A percentile compares a stretch with the other conserved stretches of the same genome.
These are phyloP conservation scores for Rhizopogon vesiculosus DNA, from an alignment of 768 basidiomycete genomes.

Conservation along the genomic window DNA sequence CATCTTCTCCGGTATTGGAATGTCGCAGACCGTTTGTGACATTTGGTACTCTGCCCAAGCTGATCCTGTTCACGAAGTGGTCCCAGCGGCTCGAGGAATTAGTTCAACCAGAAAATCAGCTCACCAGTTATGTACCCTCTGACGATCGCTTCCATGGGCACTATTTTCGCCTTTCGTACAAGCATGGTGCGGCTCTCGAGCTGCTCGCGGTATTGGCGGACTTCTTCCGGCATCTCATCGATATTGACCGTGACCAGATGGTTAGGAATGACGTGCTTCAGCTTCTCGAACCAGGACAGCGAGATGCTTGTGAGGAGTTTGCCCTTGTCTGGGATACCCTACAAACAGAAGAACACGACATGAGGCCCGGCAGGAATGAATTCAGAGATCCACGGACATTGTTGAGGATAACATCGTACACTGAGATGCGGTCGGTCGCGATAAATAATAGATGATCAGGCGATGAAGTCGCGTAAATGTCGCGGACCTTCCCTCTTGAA, in stretches of 20 bases:
- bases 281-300: slow-evolving; percentile 91
- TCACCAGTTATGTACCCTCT: slow-evolving; percentile 94
- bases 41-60: slow-evolving; percentile 95
- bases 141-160: slow-evolving; percentile 94
- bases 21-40: slow-evolving; percentile 83
- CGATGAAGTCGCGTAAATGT: slow-evolving; percentile 80
- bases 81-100: background rate
- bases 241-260: slow-evolving; percentile 81
- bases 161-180: slow-evolving; percentile 81
- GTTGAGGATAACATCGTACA: slow-evolving; percentile 91
- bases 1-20: slow-evolving; percentile 67
- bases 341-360: background rate
- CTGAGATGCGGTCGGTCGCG: slow-evolving; percentile 93
- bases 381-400: slow-evolving; percentile 57
- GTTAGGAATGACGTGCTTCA: slow-evolving; percentile 76
- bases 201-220: slow-evolving; percentile 68
- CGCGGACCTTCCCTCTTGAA: slow-evolving; percentile 93
- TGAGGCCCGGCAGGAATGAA: slow-evolving; percentile 1
- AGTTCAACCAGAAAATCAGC: slow-evolving; percentile 6
- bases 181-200: slow-evolving; percentile 88
- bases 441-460: slow-evolving; percentile 81
- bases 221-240: slow-evolving; percentile 77
- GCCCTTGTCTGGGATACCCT: slow-evolving; percentile 97
- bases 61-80: slow-evolving; percentile 55
- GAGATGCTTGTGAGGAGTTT: slow-evolving; percentile 86